Conservation (phyloP, 179 eudicot genomes). For the Nepenthes alata region DNA sequence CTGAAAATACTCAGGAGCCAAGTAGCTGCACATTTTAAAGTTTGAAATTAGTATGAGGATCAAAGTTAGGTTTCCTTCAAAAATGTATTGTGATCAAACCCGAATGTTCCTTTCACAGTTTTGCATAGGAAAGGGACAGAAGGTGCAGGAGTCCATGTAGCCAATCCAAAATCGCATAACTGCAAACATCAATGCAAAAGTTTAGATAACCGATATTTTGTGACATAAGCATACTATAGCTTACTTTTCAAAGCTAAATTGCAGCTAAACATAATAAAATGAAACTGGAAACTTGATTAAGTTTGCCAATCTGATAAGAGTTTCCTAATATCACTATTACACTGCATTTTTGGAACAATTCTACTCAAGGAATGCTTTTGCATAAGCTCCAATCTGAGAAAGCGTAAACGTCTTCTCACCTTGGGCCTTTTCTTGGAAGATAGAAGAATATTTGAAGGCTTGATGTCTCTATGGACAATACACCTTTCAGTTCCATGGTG, state of each 20-base stretch:
- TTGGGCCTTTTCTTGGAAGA: slow-evolving; percentile 76
- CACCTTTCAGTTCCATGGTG: slow-evolving; percentile 85
- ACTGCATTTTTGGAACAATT: no score
- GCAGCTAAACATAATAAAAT: no score
- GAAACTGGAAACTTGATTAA: no score
- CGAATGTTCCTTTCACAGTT: slow-evolving; percentile 98
- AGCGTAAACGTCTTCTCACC: slow-evolving; percentile 25
- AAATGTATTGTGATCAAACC: slow-evolving; percentile 36
- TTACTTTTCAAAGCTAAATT: no score
- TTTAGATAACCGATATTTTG: not conserved
- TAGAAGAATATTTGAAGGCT: slow-evolving; percentile 89
- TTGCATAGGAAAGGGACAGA: slow-evolving; percentile 91
- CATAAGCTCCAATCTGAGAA: no score
- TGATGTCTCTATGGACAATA: slow-evolving; percentile 92
- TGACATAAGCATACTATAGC: not conserved
- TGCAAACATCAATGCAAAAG: slow-evolving; percentile 21
- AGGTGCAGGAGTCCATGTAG: slow-evolving; percentile 93
- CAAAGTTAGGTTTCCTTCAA: slow-evolving; percentile 1
- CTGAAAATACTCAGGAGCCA: slow-evolving; percentile 97
- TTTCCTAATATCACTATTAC: no score
- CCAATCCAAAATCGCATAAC: slow-evolving; percentile 94
- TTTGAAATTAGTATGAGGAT: slow-evolving; percentile 2
- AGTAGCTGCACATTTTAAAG: slow-evolving; percentile 36
- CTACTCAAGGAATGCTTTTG: no score
- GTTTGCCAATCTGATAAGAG: no score